Conservation (phyloP, 805 yeast species). For the Blastobotrys attinorum region DNA sequence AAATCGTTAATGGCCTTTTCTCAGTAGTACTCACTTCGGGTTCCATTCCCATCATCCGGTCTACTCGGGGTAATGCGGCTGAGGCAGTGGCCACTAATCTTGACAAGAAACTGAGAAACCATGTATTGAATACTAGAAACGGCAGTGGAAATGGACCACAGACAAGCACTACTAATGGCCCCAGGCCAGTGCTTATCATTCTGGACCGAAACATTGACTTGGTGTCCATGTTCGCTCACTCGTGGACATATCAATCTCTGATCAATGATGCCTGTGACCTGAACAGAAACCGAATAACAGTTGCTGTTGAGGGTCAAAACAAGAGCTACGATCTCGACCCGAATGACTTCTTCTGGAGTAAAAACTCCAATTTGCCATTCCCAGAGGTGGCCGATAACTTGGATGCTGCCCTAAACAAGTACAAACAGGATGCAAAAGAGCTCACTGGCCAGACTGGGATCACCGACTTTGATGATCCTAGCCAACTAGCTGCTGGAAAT, state of each 20-base stretch:
- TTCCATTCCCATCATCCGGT: slow-evolving; percentile 80
- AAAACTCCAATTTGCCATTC: slow-evolving; percentile 80
- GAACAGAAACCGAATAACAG: slow-evolving; percentile 59
- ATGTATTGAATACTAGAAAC: slow-evolving; percentile 54
- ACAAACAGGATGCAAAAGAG: slow-evolving; percentile 82
- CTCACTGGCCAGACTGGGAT: slow-evolving; percentile 71
- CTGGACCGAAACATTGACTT: slow-evolving; percentile 86
- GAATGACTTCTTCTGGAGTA: slow-evolving; percentile 84
- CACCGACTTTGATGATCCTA: slow-evolving; percentile 65
- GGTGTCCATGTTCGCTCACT: slow-evolving; percentile 90
- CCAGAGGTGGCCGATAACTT: slow-evolving; percentile 99
- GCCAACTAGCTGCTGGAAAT: slow-evolving; percentile 33
- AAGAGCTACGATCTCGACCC: slow-evolving; percentile 85
- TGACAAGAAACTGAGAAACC: slow-evolving; percentile 78
- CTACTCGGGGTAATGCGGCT: slow-evolving; percentile 91
- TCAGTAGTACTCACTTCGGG: slow-evolving; percentile 71
- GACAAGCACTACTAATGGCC: slow-evolving; percentile 27
- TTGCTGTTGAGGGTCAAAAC: slow-evolving; percentile 25
- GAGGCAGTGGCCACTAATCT: slow-evolving; percentile 85
- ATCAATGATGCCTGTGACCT: slow-evolving; percentile 85
- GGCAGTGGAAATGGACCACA: slow-evolving; percentile 7
- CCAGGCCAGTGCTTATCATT: slow-evolving; percentile 69
- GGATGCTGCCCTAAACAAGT: slow-evolving; percentile 69
- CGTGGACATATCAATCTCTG: slow-evolving; percentile 97
- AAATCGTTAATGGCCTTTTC: slow-evolving; percentile 72